Evolutionary conservation across 2,329 filamentous ascomycete species (phyloP).

Genomic region (Davidsoniella eucalypti): DNA sequence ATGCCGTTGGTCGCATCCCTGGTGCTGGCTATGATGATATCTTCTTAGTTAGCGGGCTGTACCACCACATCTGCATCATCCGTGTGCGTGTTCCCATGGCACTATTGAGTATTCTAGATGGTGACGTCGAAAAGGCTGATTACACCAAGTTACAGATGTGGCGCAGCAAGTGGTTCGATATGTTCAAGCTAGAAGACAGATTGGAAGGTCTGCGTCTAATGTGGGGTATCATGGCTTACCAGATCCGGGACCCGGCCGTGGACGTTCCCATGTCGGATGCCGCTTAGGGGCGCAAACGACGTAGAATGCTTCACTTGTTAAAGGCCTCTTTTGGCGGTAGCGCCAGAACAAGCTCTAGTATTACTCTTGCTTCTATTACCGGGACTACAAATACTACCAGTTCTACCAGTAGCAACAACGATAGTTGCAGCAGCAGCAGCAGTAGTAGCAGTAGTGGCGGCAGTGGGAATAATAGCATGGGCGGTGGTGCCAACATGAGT

Average conservation of each 20-base stretch:
- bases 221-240: slow-evolving; percentile 43
- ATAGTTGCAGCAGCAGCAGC: too few species aligned
- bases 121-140: slow-evolving; percentile 25
- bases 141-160: slow-evolving; percentile 39
- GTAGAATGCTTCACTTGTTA: not conserved
- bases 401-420: too few species aligned
- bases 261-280: slow-evolving; percentile 5
- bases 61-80: slow-evolving; percentile 44
- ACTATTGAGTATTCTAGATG: slow-evolving; percentile 36
- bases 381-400: too few species aligned
- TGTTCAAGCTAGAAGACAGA: slow-evolving; percentile 37
- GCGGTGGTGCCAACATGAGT: not conserved
- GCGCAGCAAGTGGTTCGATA: slow-evolving; percentile 45
- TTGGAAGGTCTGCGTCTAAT: slow-evolving; percentile 38
- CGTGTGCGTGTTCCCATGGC: slow-evolving; percentile 39
- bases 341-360: not conserved
- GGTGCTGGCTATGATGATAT: slow-evolving; percentile 40
- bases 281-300: slow-evolving; percentile 1
- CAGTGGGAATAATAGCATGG: too few species aligned
- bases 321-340: not conserved
- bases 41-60: slow-evolving; percentile 43
- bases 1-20: slow-evolving; percentile 34
- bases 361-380: too few species aligned
- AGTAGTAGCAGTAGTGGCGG: too few species aligned
- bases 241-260: slow-evolving; percentile 31